A percentile compares a stretch with the other conserved stretches of the same genome.
Conservation (phyloP, 2,329 filamentous ascomycete species). For the Venturia effusa region DNA sequence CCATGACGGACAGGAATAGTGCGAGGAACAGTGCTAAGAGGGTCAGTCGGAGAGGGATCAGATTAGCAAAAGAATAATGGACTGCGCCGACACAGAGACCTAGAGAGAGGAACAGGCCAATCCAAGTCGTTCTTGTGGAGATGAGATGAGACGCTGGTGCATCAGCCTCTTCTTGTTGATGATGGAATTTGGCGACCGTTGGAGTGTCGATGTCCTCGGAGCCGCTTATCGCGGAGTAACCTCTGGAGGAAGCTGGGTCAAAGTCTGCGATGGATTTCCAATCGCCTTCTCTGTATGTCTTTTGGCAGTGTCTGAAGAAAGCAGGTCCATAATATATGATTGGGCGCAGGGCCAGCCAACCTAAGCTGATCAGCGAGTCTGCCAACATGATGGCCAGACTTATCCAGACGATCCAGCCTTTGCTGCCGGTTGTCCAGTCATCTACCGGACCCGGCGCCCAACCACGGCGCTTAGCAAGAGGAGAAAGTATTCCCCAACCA, state of each 20-base stretch:
- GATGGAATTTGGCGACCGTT: slow-evolving; percentile 16
- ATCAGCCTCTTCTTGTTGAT: slow-evolving; percentile 50
- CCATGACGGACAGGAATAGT: slow-evolving; percentile 55
- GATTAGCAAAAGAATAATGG: slow-evolving; percentile 68
- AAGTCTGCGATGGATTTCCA: slow-evolving; percentile 6
- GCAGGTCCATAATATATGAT: slow-evolving; percentile 31
- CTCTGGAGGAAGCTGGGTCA: background rate
- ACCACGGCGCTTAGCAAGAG: slow-evolving; percentile 69
- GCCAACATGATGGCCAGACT: slow-evolving; percentile 94
- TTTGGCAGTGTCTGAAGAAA: slow-evolving; percentile 3
- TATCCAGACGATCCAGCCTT: slow-evolving; percentile 98
- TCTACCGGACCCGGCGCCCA: slow-evolving; percentile 84
- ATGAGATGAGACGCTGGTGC: slow-evolving; percentile 78
- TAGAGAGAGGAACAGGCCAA: slow-evolving; percentile 69
- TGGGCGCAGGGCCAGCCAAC: slow-evolving; percentile 62
- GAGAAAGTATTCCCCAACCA: slow-evolving; percentile 86
- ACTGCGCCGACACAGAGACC: slow-evolving; percentile 71
- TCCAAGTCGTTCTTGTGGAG: slow-evolving; percentile 54
- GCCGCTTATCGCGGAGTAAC: slow-evolving; percentile 7
- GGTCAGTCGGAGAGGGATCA: slow-evolving; percentile 75
- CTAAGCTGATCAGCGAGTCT: slow-evolving; percentile 80
- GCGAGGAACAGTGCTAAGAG: slow-evolving; percentile 72
- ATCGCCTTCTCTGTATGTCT: background rate
- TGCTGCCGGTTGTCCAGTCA: slow-evolving; percentile 87
- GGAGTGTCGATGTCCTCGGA: slow-evolving; percentile 9